Evolutionary conservation across 257 asterid genomes (phyloP), one percentile per base, ranked within the genome.

Genomic region (Solanum etuberosum): DNA sequence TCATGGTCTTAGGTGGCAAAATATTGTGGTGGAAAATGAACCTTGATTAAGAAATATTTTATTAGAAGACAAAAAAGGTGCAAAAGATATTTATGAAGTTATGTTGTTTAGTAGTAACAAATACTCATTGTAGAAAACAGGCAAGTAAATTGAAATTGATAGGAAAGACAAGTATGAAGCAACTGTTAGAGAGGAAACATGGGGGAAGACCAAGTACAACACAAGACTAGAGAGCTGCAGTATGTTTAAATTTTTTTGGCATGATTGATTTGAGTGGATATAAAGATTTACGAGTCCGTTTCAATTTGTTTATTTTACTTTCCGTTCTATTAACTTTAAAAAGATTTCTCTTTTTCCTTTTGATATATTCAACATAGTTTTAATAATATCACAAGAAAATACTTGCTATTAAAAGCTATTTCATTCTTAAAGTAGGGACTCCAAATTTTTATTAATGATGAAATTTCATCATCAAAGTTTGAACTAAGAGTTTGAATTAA

Each of bases 11-110:
- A 46, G 42, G 80, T 84, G 57, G 40, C 48, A 27, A 23, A 87
- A 65, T 11, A 12, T 21, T 87, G 89, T 87, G 89, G 89, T 87
- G 86, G 18, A 72, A 87, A 43, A 65, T 87, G 86, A 63, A 83
- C 42, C 9, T 16, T 18, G 13, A 73, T 59, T 25, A 35, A 29
- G 18, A 63, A 38, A 25, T 16, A 14, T 38, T 76, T 11, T 31
- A 51, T 83, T 13, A 38, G 42, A 32, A 0, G 70, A 78, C 82
- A 78, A 80, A 29, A 4, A 80, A 87, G 37, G 82, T 87, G 59
- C 42, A 27, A 87, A 86, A 74, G 63, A 25, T 43, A 18, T 48
- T 18, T 42, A 43, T 35, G 51, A 86, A 76, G 68, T 21, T 38
- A 9, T 83, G 86, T 12, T 9, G 20, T 32, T 32, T 0, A 32